Evolutionary conservation across 2,329 filamentous ascomycete species (phyloP), one percentile per base, ranked within the genome.

Genomic region (Ceratocystis cubensis): DNA sequence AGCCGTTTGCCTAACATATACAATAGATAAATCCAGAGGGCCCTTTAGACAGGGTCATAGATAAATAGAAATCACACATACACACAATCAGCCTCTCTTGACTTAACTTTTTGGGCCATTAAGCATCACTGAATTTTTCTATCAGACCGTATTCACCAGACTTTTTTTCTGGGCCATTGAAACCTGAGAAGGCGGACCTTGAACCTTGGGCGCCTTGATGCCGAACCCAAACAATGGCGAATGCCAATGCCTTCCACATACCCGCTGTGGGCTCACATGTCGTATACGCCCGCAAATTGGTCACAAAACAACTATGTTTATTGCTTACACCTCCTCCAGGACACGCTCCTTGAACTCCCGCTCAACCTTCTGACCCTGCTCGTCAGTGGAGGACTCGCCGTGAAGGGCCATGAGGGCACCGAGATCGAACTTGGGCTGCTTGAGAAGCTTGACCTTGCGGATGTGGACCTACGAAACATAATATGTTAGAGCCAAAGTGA

Each of bases 401-500:
- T 99, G 94, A 75, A 99, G 88, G 79, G 88, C 88, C 80, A 99
- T 88, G 73, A 99, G 86, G 74, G 90, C 88, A 80, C 94, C 94
- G 72, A 99, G 88, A 78, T 99, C 94, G 84, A 99, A 97, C 86
- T 99, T 99, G 77, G 94, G 94, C 72, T 88, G 80, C 88, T 99
- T 99, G 74, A 99, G 84, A 74, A 99, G 89, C 88, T 99, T 99
- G 76, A 99, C 93, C 87, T 99, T 99, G 81, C 94, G 92, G 81
- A 99, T 96, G 85, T 99, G 94, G 76, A 97, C 92, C 92, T 97
- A 74, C 8, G 70, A 48, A 64, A 25, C 68, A 71, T 81, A 72
- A 81, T 75, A 71, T 61, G 30, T 62, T 67, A 63, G 64, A 37
- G 30, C 41, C 28, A 33, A 59, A 25, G 20, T 65, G 1, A 45